phyloP scores from a whole-genome alignment of 306 rosid genomes.

The Bauhinia variegata region DNA sequence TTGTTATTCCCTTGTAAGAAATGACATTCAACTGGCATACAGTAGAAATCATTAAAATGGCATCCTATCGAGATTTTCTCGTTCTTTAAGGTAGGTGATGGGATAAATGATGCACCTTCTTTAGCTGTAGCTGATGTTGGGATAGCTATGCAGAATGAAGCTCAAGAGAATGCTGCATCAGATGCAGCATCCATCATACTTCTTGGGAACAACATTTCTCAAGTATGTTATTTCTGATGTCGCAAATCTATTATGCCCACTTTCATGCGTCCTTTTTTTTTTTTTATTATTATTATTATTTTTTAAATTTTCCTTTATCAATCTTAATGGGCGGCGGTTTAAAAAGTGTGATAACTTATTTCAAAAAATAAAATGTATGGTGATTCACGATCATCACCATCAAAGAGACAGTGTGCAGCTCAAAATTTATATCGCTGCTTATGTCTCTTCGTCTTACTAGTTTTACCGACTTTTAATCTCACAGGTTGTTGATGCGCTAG shows the following conservation, averaged over 20 bases:
- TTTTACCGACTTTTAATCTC: conserved; percentile 32
- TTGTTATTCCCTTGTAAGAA: neutral
- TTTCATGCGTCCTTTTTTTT: conserved; percentile 13
- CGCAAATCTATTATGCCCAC: conserved; percentile 23
- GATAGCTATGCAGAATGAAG: conserved; percentile 85
- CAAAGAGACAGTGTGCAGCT: neutral
- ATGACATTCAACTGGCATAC: neutral
- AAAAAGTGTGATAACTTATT: neutral
- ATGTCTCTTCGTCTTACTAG: conserved; percentile 23
- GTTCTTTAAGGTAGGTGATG: conserved; percentile 81
- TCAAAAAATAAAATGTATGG: neutral
- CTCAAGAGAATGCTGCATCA: conserved; percentile 96
- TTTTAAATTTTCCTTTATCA: neutral
- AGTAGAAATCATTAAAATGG: conserved; percentile 13
- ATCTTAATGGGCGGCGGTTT: neutral
- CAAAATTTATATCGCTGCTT: conserved; percentile 17
- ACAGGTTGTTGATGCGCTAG: conserved; percentile 91
- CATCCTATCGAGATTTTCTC: conserved; percentile 25
- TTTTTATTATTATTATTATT: too few species aligned
- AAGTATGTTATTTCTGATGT: conserved; percentile 55
- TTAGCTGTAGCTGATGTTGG: conserved; percentile 96
- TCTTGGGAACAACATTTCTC: conserved; percentile 90
- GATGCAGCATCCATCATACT: conserved; percentile 95
- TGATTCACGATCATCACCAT: neutral
- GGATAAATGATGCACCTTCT: conserved; percentile 98